Evolutionary conservation across 2,329 filamentous ascomycete species (phyloP), one percentile per base, ranked within the genome.

Genomic region (Cyphellophora attinorum): DNA sequence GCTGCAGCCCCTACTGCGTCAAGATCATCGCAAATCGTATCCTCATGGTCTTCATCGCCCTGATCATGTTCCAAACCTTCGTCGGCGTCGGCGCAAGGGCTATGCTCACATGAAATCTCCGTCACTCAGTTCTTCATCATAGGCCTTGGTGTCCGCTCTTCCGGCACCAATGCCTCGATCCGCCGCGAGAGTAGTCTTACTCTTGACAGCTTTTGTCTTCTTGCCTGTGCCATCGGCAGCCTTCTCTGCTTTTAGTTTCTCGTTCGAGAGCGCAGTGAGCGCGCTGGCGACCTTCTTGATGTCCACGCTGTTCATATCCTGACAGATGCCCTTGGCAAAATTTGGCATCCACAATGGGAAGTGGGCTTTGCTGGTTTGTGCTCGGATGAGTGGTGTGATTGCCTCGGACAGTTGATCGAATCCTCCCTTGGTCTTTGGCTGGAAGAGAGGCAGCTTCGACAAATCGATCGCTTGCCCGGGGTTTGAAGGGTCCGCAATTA

Each of bases 221-320:
- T 96, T 98, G 53, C 81, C 84, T 35, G 84, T 79, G 71, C 94
- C 95, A 47, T 94, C 85, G 3, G 84, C 76, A 3, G 81, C 79
- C 73, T 96, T 95, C 73, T 98, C 91, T 61, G 95, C 88, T 69
- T 86, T 93, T 81, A 96, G 81, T 73, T 93, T 95, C 74, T 96
- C 91, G 58, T 98, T 98, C 57, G 85, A 75, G 37, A 94, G 72
- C 4, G 86, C 81, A n/a, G 88, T 94, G 53, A 98, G 64, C 4
- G 75, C 73, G 59, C 83, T 93, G 10, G 85, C 76, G 47, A 94
- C 76, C 72, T 96, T 96, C 75, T 96, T 95, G 64, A 96, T 88
- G 65, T 96, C 86, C 38, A 91, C 81, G 56, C 85, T 93, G 11
- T 82, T 79, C 47, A 98, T 63, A 17, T 94, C 88, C 63, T 86